Evolutionary conservation across 805 yeast genomes (phyloP), one percentile per base, ranked within the genome.

Genomic region (Myxozyma vanderwaltii): DNA sequence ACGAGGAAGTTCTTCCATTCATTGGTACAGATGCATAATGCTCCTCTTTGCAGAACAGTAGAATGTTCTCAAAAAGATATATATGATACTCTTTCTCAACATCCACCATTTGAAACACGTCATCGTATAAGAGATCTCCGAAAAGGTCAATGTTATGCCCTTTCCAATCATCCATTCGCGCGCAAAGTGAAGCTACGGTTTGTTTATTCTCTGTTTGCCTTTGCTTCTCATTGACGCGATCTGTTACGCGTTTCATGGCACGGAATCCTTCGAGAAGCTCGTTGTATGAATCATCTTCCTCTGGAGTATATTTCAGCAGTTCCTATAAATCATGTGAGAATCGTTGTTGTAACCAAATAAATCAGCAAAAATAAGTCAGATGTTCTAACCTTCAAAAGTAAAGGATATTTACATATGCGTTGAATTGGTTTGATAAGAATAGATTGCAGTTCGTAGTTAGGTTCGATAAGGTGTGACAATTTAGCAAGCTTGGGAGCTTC

Each of bases 341-440:
- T 15, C 2, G 36, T 23, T 10, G 6, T 21, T 19, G 19, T 1
- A 24, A 21, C 12, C 7, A 21, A 19, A 13, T 38, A 29, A 31
- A 21, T 2, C 6, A 35, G 12, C 17, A 41, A 45, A 19, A 36
- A 43, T 8, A 38, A 38, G 41, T 38, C 6, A 5, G 23, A 50
- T 6, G 10, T 29, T 6, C 62, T 3, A 19, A 59, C 65, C 55
- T 68, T 67, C 43, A 94, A 75, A 50, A 94, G 77, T 52, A 94
- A 75, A 1, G 98, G 99, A 73, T 94, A 94, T 72, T 91, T 89
- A 79, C 97, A 89, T n/a, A 94, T 80, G 64, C 99, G 82, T 76
- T 94, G 99, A 39, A 94, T 89, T 0, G 99, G 99, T 72, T 92
- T 94, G 67, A 94, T 83, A 43, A 94, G 79, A 73, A 89, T 89